A percentile compares a stretch with the other conserved stretches of the same genome.
These are phyloP conservation scores for Cystobasidiaceae sp. DNA, from an alignment of 1,284 basidiomycete species.

Conservation along the genomic window DNA sequence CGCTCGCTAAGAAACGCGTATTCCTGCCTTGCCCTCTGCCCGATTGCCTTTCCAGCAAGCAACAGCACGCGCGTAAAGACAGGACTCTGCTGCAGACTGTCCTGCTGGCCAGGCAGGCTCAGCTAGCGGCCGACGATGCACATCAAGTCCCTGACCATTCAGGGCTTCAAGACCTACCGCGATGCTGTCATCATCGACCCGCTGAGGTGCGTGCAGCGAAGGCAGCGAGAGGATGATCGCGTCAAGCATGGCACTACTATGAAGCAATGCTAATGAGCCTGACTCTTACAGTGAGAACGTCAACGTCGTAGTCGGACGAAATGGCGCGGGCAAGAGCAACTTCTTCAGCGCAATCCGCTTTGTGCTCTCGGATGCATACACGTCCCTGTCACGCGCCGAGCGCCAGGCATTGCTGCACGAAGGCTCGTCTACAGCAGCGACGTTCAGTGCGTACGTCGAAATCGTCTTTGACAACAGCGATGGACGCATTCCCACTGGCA, in stretches of 20 bases:
- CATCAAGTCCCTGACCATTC: slow-evolving; percentile 73
- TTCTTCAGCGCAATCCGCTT: slow-evolving; percentile 85
- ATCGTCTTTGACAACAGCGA: slow-evolving; percentile 46
- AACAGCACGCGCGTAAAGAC: no score
- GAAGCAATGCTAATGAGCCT: not conserved
- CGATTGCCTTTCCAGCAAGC: no score
- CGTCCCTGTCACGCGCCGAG: slow-evolving; percentile 89
- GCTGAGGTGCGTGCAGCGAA: slow-evolving; percentile 47
- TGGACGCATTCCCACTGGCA: slow-evolving; percentile 51
- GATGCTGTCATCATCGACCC: slow-evolving; percentile 56
- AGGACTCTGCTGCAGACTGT: no score
- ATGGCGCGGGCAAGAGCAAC: slow-evolving; percentile 94
- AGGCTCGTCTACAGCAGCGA: slow-evolving; percentile 79
- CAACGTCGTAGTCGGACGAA: slow-evolving; percentile 90
- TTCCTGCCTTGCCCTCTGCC: no score
- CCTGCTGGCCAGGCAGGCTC: no score
- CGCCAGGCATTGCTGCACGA: slow-evolving; percentile 88
- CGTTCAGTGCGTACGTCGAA: slow-evolving; percentile 84
- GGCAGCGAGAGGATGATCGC: no score
- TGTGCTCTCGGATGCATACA: slow-evolving; percentile 94
- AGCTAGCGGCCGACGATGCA: slow-evolving; percentile 14
- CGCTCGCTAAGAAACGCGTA: no score
- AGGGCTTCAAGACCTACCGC: slow-evolving; percentile 93
- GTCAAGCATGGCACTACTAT: no score
- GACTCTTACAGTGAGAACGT: slow-evolving; percentile 53